Conservation (phyloP, 2,329 filamentous ascomycete genomes). For the Purpureocillium lavendulum region DNA sequence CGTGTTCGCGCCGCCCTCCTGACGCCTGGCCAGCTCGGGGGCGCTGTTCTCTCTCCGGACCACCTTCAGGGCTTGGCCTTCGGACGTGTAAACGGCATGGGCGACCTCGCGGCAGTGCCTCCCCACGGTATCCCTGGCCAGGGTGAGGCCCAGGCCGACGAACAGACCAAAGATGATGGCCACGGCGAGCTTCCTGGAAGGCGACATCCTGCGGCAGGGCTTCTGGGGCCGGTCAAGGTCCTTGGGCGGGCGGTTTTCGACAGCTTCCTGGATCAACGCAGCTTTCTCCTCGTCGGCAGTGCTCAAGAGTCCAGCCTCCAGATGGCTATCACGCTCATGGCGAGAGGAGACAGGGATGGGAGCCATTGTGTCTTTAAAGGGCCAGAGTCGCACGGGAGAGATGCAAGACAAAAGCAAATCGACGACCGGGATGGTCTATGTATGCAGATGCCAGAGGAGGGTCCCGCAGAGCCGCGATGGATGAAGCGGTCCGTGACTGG, state of each 20-base stretch:
- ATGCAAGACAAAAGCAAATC: background rate
- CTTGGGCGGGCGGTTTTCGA: background rate
- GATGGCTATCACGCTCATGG: constrained; percentile 4
- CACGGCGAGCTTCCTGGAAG: constrained; percentile 8
- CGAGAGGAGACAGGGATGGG: constrained; percentile 3
- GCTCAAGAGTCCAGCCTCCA: constrained; percentile 15
- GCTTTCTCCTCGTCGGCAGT: constrained; percentile 14
- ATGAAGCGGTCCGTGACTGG: background rate
- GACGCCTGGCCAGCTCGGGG: constrained; percentile 56
- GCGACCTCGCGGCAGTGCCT: background rate
- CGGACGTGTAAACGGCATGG: constrained; percentile 37
- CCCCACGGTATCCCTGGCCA: constrained; percentile 2
- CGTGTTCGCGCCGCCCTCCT: constrained; percentile 29
- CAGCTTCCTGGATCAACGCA: constrained; percentile 4
- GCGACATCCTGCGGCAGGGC: constrained; percentile 8
- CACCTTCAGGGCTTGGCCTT: constrained; percentile 54
- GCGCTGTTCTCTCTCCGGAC: constrained; percentile 52
- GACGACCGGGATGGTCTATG: background rate
- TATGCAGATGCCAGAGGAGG: background rate
- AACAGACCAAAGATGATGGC: constrained; percentile 16
- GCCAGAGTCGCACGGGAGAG: background rate
- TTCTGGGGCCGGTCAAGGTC: background rate
- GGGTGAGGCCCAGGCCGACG: constrained; percentile 15
- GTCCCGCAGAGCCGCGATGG: background rate
- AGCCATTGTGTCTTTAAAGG: constrained; percentile 7